Conservation (phyloP, 2,329 filamentous ascomycete species). For the Sarocladiaceae sp. region DNA sequence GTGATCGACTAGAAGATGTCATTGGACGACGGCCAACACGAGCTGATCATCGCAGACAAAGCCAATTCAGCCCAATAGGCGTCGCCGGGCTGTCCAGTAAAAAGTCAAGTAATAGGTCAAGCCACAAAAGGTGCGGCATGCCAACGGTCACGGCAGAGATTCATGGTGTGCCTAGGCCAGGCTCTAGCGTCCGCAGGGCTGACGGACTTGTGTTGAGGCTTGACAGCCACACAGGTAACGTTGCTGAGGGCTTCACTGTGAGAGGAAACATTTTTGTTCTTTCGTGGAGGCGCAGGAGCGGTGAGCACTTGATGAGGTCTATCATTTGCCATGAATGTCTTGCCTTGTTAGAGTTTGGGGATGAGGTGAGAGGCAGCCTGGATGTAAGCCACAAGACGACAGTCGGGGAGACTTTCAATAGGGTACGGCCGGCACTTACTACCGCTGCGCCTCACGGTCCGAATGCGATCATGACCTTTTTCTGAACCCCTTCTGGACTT, state of each 20-base stretch:
- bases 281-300: neutral
- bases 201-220: too few species aligned
- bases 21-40: slow-evolving; percentile 5
- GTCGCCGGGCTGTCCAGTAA: neutral
- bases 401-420: too few species aligned
- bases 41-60: neutral
- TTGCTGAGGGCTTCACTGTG: too few species aligned
- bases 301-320: neutral
- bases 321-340: too few species aligned
- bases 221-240: neutral
- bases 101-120: neutral
- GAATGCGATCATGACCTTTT: too few species aligned
- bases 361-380: neutral
- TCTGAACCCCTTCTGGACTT: too few species aligned
- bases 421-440: too few species aligned
- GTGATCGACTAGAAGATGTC: neutral
- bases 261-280: neutral
- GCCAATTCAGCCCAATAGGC: neutral
- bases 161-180: neutral
- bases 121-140: neutral
- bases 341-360: neutral
- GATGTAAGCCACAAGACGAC: too few species aligned
- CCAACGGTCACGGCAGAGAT: neutral
- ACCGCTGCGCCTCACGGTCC: neutral
- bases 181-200: neutral